phyloP scores from a whole-genome alignment of 176 grass and related monocot species.

The Avena atlantica region DNA sequence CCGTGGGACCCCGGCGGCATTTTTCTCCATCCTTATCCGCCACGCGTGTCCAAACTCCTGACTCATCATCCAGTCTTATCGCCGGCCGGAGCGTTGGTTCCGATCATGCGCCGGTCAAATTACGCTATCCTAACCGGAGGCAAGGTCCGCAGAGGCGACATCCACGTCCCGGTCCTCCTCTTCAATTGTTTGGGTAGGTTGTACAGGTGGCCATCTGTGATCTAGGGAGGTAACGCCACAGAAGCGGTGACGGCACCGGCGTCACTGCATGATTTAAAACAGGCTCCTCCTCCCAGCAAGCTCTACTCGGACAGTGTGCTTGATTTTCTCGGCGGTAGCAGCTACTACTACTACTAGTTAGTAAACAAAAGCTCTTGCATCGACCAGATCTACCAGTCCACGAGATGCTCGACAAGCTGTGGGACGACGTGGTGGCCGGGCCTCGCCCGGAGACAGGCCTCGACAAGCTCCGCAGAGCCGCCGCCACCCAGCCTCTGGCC shows the following conservation, averaged over 20 bases:
- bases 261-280: conserved; percentile 22
- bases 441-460: conserved; percentile 84
- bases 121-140: neutral
- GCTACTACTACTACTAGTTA: too few species aligned
- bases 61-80: neutral
- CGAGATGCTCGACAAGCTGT: conserved; percentile 82
- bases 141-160: neutral
- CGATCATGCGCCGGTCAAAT: neutral
- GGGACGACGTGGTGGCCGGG: conserved; percentile 92
- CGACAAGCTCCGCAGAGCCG: conserved; percentile 72
- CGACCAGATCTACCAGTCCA: neutral
- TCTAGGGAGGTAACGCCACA: neutral
- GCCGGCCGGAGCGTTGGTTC: neutral
- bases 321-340: neutral
- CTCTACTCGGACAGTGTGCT: neutral
- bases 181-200: neutral
- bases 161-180: neutral
- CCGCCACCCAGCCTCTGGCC: conserved; percentile 46
- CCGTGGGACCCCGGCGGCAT: neutral
- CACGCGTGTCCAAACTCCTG: neutral
- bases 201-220: neutral
- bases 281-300: neutral
- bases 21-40: conserved; percentile 26
- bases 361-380: neutral
- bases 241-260: neutral